Base-by-base conservation (phyloP, 495 filamentous ascomycete genomes). In the Poronia punctata region DNA sequence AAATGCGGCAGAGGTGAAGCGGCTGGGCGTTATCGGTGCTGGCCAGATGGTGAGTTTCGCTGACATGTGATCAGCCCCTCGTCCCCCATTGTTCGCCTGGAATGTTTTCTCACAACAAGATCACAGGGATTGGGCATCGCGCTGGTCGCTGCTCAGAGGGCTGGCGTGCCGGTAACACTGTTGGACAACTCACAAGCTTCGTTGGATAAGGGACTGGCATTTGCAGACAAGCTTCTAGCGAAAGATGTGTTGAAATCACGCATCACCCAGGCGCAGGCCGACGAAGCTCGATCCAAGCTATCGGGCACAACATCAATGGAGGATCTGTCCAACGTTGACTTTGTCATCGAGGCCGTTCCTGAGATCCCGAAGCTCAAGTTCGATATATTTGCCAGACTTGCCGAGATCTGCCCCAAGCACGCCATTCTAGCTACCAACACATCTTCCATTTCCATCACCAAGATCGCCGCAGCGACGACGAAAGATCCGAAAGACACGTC, bases 401-500 rank as follows among this genome's bases (percentile, higher is more conserved):
- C 92, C 3, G 67, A 85, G 43, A 82, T 94, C 52, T 86, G 84
- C 32, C 81, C 84, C n/a, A 68, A 81, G 25, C 84, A 97, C 56
- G 79, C 92, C 37, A 86, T 97, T 49, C 78, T 99, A 18, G 88
- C 92, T 11, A 99, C 92, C 28, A 99, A 99, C 68, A 99, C 92
- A 11, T 94, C 86, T 27, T 95, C 88, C 39, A 97, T 99, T 56
- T 86, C 85, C 35, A 95, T 99, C 61, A 99, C 92, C 35, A 86
- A 82, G 60, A 95, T 99, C 50, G 92, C 92, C 21, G 84, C 86
- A 15, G 77, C 92, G 10, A 86, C 89, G 1, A 83, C 80, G 3
- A 62, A 65, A 35, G 76, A 89, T 54, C 82, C 87, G 0, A 88
- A 61, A 7, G 84, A 94, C 60, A 79, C 83, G 21, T 80, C 83